Percentiles rank a stretch among this genome's conserved stretches.
Evolutionary conservation across 1,284 basidiomycete genomes (phyloP).

Genomic region (Leccinum angustisporum): DNA sequence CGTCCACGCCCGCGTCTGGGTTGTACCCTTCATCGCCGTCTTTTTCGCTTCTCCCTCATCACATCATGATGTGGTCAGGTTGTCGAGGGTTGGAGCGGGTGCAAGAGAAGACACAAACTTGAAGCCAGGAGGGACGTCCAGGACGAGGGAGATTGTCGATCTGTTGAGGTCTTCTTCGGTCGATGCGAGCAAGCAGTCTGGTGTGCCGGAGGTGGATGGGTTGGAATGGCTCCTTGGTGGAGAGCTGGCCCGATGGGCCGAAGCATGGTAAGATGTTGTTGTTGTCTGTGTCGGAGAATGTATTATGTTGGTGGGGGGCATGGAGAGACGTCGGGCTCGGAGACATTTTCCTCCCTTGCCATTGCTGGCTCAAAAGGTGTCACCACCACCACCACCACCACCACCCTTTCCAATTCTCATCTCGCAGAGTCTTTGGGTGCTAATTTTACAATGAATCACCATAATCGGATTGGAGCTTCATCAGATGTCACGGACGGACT

Average conservation of each 20-base stretch:
- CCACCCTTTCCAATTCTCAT: constrained; percentile 26
- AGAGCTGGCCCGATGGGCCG: constrained; percentile 13
- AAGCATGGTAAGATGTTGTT: background rate
- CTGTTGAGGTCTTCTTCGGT: constrained; percentile 25
- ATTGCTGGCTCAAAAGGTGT: background rate
- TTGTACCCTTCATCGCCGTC: constrained; percentile 1
- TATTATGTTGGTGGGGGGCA: constrained; percentile 5
- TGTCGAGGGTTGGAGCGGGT: too few relatives aligned
- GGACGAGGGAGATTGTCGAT: constrained; percentile 32
- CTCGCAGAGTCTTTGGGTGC: background rate
- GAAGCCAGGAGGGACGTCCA: too few relatives aligned
- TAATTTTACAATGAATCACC: background rate
- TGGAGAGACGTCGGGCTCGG: background rate
- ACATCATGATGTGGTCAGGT: too few relatives aligned
- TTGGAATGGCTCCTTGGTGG: constrained; percentile 19
- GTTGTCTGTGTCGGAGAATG: too few relatives aligned
- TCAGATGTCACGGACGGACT: background rate
- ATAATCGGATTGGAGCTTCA: background rate
- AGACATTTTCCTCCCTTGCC: background rate
- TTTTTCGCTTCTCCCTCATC: too few relatives aligned
- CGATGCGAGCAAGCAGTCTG: constrained; percentile 18
- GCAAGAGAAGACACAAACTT: too few relatives aligned
- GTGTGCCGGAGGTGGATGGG: constrained; percentile 5
- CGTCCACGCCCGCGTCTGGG: constrained; percentile 7
- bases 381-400: background rate